These are phyloP conservation scores for Spathaspora gorwiae DNA, from an alignment of 805 yeast species.

Conservation along the genomic window DNA sequence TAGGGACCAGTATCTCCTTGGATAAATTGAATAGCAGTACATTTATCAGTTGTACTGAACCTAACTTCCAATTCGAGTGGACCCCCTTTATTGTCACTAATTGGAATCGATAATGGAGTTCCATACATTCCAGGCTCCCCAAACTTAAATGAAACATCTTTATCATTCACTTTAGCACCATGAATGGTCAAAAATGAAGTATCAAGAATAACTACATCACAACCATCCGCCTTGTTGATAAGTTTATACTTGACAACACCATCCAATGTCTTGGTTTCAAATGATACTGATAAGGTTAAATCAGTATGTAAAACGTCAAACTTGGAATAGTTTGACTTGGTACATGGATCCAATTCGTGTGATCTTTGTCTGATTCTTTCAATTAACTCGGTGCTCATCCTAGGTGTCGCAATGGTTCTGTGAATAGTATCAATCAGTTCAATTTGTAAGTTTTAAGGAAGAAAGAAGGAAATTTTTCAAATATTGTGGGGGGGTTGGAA, in stretches of 20 bases:
- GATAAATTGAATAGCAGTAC: slow-evolving; percentile 33
- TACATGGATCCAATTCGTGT: slow-evolving; percentile 22
- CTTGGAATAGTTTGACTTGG: slow-evolving; percentile 24
- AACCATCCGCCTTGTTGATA: slow-evolving; percentile 1
- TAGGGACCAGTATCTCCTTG: slow-evolving; percentile 31
- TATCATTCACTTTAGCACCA: slow-evolving; percentile 16
- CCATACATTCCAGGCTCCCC: slow-evolving; percentile 22
- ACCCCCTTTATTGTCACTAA: slow-evolving; percentile 1
- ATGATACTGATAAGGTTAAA: slow-evolving; percentile 19
- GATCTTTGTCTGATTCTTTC: slow-evolving; percentile 5
- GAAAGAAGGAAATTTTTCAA: neutral
- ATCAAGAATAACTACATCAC: slow-evolving; percentile 17
- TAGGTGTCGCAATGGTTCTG: too few relatives aligned
- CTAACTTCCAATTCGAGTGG: slow-evolving; percentile 14
- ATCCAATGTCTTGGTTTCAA: slow-evolving; percentile 17
- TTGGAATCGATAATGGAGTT: slow-evolving; percentile 17
- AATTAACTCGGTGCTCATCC: neutral
- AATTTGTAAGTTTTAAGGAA: neutral
- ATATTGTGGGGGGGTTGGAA: neutral
- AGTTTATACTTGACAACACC: slow-evolving; percentile 23
- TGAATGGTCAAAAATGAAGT: slow-evolving; percentile 21
- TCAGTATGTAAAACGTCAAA: slow-evolving; percentile 16
- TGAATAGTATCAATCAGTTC: neutral
- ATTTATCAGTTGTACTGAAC: slow-evolving; percentile 24
- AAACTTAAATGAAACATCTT: slow-evolving; percentile 7